Evolutionary conservation across 768 basidiomycete species (phyloP).

Genomic region (Cystobasidium ongulense): DNA sequence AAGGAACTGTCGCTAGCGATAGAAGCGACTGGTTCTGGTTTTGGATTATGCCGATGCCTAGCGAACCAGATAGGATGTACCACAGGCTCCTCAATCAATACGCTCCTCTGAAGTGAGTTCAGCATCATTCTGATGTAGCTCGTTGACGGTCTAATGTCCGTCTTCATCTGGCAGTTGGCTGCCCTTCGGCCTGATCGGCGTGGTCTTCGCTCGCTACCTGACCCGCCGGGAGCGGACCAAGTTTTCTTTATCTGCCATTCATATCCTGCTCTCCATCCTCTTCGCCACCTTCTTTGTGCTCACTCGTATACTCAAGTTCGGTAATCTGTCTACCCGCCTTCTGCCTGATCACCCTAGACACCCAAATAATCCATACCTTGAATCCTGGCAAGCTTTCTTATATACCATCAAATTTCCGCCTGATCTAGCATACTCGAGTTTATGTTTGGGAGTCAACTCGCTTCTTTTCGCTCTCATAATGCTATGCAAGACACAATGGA

Average conservation of each 20-base stretch:
- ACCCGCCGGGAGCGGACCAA: background rate
- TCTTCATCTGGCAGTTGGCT: constrained; percentile 15
- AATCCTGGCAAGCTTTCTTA: constrained; percentile 30
- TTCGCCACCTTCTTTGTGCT: constrained; percentile 26
- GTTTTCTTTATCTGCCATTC: background rate
- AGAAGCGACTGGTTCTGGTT: constrained; percentile 32
- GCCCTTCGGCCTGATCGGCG: constrained; percentile 19
- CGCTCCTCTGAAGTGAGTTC: constrained; percentile 21
- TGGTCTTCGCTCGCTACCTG: constrained; percentile 21
- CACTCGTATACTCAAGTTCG: constrained; percentile 26
- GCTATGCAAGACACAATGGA: constrained; percentile 16
- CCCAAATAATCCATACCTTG: constrained; percentile 24
- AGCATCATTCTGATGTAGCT: background rate
- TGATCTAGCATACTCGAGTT: constrained; percentile 27
- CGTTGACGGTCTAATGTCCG: background rate
- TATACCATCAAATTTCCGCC: constrained; percentile 30
- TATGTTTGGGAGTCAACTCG: background rate
- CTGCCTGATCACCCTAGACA: constrained; percentile 19
- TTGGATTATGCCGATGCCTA: constrained; percentile 30
- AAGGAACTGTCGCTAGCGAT: constrained; percentile 1
- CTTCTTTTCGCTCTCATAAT: constrained; percentile 4
- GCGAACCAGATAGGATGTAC: background rate
- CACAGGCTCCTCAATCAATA: constrained; percentile 13
- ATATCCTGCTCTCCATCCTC: constrained; percentile 12
- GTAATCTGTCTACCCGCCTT: constrained; percentile 8